Conservation (phyloP, 1,284 basidiomycete genomes). For the Moesziomyces parantarcticus region DNA sequence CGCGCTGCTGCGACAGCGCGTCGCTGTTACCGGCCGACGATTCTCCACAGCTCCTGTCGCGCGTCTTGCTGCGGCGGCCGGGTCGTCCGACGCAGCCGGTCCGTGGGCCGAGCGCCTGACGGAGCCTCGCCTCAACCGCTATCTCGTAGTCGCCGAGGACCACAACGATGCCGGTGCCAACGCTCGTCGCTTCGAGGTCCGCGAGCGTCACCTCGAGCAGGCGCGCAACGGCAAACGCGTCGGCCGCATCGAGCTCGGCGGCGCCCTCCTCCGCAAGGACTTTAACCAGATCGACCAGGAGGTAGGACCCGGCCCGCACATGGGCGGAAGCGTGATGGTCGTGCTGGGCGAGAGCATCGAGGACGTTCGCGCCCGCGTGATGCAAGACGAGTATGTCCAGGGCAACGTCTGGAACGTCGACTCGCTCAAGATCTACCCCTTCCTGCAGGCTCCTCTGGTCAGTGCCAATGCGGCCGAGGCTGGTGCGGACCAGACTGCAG, state of each 20-base stretch:
- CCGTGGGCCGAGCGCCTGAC: conserved; percentile 44
- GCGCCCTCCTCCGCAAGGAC: conserved; percentile 49
- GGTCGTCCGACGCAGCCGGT: conserved; percentile 1
- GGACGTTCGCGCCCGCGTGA: conserved; percentile 41
- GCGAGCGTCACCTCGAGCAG: conserved; percentile 52
- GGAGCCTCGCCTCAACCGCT: conserved; percentile 37
- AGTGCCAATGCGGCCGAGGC: not conserved
- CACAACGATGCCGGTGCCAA: conserved; percentile 39
- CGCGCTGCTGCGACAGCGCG: conserved; percentile 1
- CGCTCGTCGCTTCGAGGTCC: conserved; percentile 52
- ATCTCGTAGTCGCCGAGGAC: conserved; percentile 54
- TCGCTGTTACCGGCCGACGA: not conserved
- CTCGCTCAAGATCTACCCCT: conserved; percentile 48
- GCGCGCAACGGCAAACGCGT: conserved; percentile 46
- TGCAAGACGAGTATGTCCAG: conserved; percentile 52
- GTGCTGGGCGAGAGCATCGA: conserved; percentile 54
- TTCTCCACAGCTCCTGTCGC: conserved; percentile 14
- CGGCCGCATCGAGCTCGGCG: conserved; percentile 54
- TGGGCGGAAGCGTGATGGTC: conserved; percentile 49
- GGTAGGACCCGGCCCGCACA: conserved; percentile 33
- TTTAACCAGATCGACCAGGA: conserved; percentile 47
- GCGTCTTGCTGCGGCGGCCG: conserved; percentile 10
- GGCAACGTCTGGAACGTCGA: conserved; percentile 50
- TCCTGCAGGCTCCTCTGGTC: conserved; percentile 46
- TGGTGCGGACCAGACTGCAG: not conserved